A percentile compares a stretch with the other conserved stretches of the same genome.
phyloP scores from a whole-genome alignment of 31 red algal genomes.

The Bonnemaisonia californica region DNA sequence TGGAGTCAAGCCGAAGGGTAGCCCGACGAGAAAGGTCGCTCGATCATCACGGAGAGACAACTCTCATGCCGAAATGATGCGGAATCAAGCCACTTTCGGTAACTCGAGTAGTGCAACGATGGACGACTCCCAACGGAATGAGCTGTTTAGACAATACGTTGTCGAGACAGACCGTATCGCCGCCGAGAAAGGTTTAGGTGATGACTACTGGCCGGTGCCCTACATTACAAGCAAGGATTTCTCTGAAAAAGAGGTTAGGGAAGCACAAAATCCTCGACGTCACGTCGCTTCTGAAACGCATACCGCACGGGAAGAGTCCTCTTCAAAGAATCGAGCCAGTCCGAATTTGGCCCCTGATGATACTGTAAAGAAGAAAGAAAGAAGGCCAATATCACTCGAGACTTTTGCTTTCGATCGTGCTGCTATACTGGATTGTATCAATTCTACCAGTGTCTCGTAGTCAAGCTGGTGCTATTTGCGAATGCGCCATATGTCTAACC shows the following conservation, averaged over 20 bases:
- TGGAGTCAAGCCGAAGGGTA: background rate
- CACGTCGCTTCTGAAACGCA: background rate
- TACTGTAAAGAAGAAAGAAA: background rate
- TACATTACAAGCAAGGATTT: conserved; percentile 62
- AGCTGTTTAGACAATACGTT: conserved; percentile 66
- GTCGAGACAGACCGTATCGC: conserved; percentile 63
- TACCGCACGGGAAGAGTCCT: background rate
- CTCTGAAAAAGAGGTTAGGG: conserved; percentile 26
- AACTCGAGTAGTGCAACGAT: conserved; percentile 20
- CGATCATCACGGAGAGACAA: background rate
- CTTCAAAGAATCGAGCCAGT: background rate
- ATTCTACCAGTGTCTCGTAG: background rate
- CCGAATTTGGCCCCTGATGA: background rate
- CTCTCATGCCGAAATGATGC: conserved; percentile 13
- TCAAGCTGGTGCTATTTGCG: no score
- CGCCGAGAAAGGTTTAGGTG: conserved; percentile 59
- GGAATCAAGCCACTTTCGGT: conserved; percentile 62
- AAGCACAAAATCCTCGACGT: conserved; percentile 12
- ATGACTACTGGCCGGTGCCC: conserved; percentile 74
- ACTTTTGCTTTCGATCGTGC: conserved; percentile 45
- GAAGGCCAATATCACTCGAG: background rate
- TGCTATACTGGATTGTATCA: conserved; percentile 32
- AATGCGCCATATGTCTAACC: no score
- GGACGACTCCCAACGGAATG: conserved; percentile 41
- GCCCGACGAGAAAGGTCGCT: background rate